Conservation (phyloP, 2,329 filamentous ascomycete genomes). For the Diaporthe sp. region DNA sequence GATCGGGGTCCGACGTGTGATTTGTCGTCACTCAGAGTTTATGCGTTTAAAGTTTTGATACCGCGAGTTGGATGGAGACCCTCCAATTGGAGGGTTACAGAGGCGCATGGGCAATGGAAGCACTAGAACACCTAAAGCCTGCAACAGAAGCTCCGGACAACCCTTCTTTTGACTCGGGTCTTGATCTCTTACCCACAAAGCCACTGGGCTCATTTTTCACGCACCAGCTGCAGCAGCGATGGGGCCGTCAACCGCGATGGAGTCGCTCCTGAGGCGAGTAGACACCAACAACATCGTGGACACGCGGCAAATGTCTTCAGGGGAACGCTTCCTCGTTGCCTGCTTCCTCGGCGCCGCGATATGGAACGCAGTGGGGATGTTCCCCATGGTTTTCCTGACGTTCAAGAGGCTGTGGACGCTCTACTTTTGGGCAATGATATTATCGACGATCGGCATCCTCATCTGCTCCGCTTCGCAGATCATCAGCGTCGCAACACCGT, state of each 20-base stretch:
- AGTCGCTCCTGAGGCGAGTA: conserved; percentile 18
- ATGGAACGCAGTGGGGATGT: conserved; percentile 28
- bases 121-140: conserved; percentile 19
- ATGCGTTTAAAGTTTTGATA: conserved; percentile 9
- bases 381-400: conserved; percentile 27
- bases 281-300: conserved; percentile 33
- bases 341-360: conserved; percentile 27
- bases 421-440: conserved; percentile 30
- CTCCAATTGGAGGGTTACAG: neutral
- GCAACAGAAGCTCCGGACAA: conserved; percentile 3
- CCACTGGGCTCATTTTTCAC: neutral
- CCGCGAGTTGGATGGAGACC: neutral
- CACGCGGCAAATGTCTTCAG: conserved; percentile 13
- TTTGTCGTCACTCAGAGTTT: neutral
- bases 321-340: conserved; percentile 26
- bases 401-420: conserved; percentile 33
- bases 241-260: neutral
- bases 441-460: conserved; percentile 19
- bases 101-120: conserved; percentile 10
- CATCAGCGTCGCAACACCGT: conserved; percentile 14
- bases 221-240: neutral
- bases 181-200: neutral
- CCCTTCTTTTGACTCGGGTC: neutral
- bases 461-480: conserved; percentile 23
- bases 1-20: neutral